These are phyloP conservation scores for Stevia rebaudiana DNA, from an alignment of 140 eudicot genomes.

Conservation along the genomic window DNA sequence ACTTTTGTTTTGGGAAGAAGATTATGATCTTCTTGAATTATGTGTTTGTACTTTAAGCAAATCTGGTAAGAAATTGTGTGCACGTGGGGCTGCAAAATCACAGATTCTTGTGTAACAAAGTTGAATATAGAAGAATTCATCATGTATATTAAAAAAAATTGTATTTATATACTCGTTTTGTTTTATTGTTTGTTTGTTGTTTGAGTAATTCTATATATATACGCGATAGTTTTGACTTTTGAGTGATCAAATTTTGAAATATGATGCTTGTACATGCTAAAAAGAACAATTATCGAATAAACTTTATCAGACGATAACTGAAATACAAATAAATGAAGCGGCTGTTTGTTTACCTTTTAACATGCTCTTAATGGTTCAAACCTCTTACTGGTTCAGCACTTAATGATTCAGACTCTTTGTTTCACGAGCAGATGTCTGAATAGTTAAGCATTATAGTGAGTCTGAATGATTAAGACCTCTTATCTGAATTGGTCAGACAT, in stretches of 20 bases:
- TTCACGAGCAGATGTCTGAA: no score
- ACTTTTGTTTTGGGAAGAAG: slow-evolving; percentile 74
- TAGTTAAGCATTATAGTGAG: no score
- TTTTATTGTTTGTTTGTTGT: neutral
- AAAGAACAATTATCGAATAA: no score
- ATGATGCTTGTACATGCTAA: neutral
- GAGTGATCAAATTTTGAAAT: neutral
- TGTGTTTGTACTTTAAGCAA: slow-evolving; percentile 76
- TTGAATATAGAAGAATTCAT: slow-evolving; percentile 1
- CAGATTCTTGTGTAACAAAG: slow-evolving; percentile 58
- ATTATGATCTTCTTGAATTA: slow-evolving; percentile 74
- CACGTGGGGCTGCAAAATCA: slow-evolving; percentile 69
- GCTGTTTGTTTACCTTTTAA: no score
- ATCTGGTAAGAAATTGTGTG: slow-evolving; percentile 49
- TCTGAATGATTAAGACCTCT: no score
- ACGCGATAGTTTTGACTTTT: slow-evolving; percentile 11
- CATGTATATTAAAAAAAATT: slow-evolving; percentile 35
- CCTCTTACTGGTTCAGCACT: no score
- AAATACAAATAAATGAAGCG: no score
- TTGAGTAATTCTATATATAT: neutral
- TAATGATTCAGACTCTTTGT: no score
- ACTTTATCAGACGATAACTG: no score
- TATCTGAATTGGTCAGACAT: no score
- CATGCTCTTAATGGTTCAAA: no score
- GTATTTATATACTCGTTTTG: slow-evolving; percentile 7